Conservation (phyloP, 2,329 filamentous ascomycete species). For the Diaporthe nobilis region DNA sequence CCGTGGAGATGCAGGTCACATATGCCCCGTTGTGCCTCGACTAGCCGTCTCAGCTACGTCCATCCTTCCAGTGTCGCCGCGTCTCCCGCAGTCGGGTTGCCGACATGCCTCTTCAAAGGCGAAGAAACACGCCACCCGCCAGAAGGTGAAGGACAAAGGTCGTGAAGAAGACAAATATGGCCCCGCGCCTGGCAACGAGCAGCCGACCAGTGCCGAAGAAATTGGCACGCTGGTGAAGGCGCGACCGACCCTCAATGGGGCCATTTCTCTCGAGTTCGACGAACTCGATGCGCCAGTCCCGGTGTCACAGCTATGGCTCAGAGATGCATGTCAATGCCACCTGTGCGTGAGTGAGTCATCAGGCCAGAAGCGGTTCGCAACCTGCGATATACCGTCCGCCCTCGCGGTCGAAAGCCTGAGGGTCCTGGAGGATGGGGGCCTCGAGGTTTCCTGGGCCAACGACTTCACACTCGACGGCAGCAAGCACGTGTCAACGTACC, state of each 20-base stretch:
- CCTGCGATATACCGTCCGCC: conserved; percentile 55
- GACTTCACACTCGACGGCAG: conserved; percentile 55
- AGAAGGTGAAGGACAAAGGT: neutral
- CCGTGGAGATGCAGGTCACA: neutral
- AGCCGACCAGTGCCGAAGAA: neutral
- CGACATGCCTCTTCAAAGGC: neutral
- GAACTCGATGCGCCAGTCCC: neutral
- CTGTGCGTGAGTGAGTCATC: conserved; percentile 69
- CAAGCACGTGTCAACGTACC: conserved; percentile 52
- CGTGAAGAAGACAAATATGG: too few species aligned
- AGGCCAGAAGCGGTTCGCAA: conserved; percentile 69
- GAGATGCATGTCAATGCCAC: conserved; percentile 68
- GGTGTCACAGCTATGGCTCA: conserved; percentile 52
- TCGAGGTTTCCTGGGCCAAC: conserved; percentile 72
- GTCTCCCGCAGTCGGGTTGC: neutral
- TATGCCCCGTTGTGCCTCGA: neutral
- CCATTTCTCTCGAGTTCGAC: neutral
- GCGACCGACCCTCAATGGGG: too few species aligned
- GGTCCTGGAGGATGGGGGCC: conserved; percentile 54
- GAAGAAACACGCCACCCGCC: neutral
- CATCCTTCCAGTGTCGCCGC: neutral
- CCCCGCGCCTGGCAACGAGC: neutral
- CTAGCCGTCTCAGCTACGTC: neutral
- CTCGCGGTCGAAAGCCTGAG: conserved; percentile 52
- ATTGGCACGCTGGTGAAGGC: neutral